Evolutionary conservation across 140 eudicot genomes (phyloP).

Genomic region (Bidens hawaiensis): DNA sequence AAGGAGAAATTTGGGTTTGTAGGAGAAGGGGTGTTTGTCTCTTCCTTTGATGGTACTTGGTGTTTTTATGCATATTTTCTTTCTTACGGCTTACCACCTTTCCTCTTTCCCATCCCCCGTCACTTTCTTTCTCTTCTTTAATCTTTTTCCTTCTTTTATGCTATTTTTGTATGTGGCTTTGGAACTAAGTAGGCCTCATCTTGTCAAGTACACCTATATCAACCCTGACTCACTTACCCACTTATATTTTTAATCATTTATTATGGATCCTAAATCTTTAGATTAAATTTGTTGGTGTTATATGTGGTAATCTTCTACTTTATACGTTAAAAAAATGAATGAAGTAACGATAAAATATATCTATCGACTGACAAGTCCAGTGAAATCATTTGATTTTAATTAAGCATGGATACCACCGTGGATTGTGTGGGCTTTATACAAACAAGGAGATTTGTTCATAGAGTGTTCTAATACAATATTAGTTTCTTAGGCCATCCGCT

Average conservation of each 20-base stretch:
- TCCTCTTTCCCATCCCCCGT: neutral
- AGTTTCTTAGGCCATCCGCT: too few relatives aligned
- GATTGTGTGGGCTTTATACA: neutral
- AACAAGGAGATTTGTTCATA: neutral
- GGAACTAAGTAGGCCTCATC: slow-evolving; percentile 4
- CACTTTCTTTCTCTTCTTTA: slow-evolving; percentile 18
- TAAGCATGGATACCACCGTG: neutral
- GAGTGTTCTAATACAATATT: neutral
- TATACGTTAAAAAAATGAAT: neutral
- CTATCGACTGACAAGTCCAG: neutral
- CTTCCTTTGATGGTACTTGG: slow-evolving; percentile 22
- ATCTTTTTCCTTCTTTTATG: slow-evolving; percentile 1
- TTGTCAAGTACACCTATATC: slow-evolving; percentile 6
- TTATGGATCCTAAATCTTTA: neutral
- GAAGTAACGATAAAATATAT: neutral
- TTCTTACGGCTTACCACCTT: neutral
- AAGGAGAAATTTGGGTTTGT: slow-evolving; percentile 9
- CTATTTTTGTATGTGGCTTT: slow-evolving; percentile 11
- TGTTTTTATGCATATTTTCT: slow-evolving; percentile 2
- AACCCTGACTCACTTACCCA: neutral
- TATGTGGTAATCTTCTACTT: neutral
- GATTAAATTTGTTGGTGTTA: neutral
- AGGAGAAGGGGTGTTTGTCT: slow-evolving; percentile 17
- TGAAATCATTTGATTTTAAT: neutral
- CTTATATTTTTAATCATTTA: neutral